A percentile compares a stretch with the other conserved stretches of the same genome.
Conservation (phyloP, 192 early-diverging fungal species). For the Jimgerdemannia lactiflua region DNA sequence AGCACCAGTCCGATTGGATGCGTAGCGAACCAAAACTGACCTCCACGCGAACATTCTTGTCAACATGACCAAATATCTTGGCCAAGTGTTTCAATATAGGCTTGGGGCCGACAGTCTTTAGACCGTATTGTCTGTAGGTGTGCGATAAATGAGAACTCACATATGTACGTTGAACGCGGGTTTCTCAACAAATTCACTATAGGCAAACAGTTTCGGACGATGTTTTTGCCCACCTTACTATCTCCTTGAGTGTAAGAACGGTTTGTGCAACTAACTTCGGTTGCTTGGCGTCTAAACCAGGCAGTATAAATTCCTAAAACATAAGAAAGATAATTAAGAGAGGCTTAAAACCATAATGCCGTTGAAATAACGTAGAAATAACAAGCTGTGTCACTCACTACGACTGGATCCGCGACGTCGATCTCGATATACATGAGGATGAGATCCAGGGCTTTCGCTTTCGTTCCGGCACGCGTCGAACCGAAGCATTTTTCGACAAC, state of each 20-base stretch:
- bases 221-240: conserved; percentile 43
- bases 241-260: conserved; percentile 56
- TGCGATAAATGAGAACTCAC: neutral
- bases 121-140: conserved; percentile 67
- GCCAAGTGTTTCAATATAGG: conserved; percentile 81
- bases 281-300: conserved; percentile 81
- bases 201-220: too few species aligned
- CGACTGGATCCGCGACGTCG: conserved; percentile 78
- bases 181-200: too few species aligned
- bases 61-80: conserved; percentile 91
- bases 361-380: too few species aligned
- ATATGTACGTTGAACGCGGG: neutral
- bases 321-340: neutral
- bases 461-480: conserved; percentile 78
- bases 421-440: conserved; percentile 88
- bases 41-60: conserved; percentile 90
- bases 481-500: conserved; percentile 88
- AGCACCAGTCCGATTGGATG: neutral
- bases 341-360: neutral
- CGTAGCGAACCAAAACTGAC: conserved; percentile 34
- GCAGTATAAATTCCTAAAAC: conserved; percentile 68
- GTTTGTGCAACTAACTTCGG: conserved; percentile 87
- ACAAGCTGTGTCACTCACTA: conserved; percentile 50
- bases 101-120: conserved; percentile 76
- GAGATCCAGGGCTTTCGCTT: conserved; percentile 72